phyloP scores from a whole-genome alignment of 2,329 filamentous ascomycete species.

The Alternaria triticina region DNA sequence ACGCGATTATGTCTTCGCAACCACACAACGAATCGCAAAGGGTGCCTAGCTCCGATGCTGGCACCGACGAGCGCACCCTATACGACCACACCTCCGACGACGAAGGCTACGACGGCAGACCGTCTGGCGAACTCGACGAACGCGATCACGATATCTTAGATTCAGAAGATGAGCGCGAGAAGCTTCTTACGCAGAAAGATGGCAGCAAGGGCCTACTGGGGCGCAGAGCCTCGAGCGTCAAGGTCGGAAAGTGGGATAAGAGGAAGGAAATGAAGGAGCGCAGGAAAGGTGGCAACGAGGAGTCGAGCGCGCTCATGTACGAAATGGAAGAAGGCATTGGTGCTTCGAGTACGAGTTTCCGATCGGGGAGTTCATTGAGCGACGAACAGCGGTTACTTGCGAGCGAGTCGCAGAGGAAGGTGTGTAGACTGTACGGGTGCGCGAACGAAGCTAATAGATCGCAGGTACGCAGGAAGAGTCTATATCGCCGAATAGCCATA shows the following conservation, averaged over 20 bases:
- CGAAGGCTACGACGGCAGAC: conserved; percentile 41
- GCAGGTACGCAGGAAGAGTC: conserved; percentile 40
- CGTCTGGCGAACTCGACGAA: conserved; percentile 44
- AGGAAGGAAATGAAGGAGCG: conserved; percentile 35
- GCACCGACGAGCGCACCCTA: conserved; percentile 40
- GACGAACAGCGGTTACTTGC: conserved; percentile 61
- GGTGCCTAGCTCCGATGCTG: conserved; percentile 28
- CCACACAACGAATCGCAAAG: conserved; percentile 21
- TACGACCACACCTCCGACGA: conserved; percentile 41
- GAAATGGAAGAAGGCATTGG: conserved; percentile 86
- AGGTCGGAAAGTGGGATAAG: conserved; percentile 37
- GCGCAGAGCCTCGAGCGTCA: conserved; percentile 34
- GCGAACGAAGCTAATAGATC: conserved; percentile 46
- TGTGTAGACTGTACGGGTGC: conserved; percentile 10
- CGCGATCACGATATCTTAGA: conserved; percentile 51
- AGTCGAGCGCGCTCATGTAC: conserved; percentile 81
- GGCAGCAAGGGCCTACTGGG: conserved; percentile 33
- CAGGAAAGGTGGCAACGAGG: conserved; percentile 61
- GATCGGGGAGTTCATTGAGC: conserved; percentile 49
- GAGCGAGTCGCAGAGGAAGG: conserved; percentile 53
- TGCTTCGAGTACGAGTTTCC: conserved; percentile 58
- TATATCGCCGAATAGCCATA: conserved; percentile 50
- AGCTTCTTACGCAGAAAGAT: conserved; percentile 45
- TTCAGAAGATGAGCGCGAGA: conserved; percentile 56
- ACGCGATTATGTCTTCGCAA: conserved; percentile 29